phyloP scores from a whole-genome alignment of 2,329 filamentous ascomycete genomes.

The Akanthomyces muscarius region DNA sequence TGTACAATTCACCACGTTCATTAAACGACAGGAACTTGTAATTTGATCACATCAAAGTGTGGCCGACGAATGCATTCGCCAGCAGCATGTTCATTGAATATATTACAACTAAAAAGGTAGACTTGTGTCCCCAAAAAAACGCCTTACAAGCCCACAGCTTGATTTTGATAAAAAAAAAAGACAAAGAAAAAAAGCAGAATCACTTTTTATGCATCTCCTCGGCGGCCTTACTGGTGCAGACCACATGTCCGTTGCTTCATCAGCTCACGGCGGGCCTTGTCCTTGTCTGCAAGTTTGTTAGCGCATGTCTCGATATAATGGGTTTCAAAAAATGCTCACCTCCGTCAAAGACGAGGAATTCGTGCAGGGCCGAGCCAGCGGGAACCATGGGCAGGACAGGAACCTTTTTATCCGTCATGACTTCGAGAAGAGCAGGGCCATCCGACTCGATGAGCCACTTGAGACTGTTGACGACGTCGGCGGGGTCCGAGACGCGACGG shows the following conservation, averaged over 20 bases:
- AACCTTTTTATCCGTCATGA: conserved; percentile 86
- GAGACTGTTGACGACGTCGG: conserved; percentile 72
- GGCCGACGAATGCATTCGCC: neutral
- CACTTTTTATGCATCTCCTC: conserved; percentile 1
- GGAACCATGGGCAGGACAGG: conserved; percentile 98
- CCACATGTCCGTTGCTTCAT: conserved; percentile 61
- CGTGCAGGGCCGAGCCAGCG: conserved; percentile 78
- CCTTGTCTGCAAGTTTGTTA: conserved; percentile 54
- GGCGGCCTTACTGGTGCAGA: conserved; percentile 33
- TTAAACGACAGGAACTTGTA: neutral
- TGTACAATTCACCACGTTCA: neutral
- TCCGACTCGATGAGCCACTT: conserved; percentile 86
- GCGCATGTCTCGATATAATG: conserved; percentile 17
- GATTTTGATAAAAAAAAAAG: neutral
- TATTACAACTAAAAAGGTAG: conserved; percentile 5
- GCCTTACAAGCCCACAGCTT: conserved; percentile 3
- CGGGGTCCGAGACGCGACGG: conserved; percentile 66
- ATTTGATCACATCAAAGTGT: neutral
- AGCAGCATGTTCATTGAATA: conserved; percentile 7
- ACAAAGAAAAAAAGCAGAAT: neutral
- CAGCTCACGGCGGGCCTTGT: conserved; percentile 61
- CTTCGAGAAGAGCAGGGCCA: conserved; percentile 88
- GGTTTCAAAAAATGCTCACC: conserved; percentile 25
- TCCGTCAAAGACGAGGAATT: conserved; percentile 61
- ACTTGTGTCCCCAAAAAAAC: neutral